Conservation (phyloP, 2,329 filamentous ascomycete species). For the Arthrobotrys sinensis region DNA sequence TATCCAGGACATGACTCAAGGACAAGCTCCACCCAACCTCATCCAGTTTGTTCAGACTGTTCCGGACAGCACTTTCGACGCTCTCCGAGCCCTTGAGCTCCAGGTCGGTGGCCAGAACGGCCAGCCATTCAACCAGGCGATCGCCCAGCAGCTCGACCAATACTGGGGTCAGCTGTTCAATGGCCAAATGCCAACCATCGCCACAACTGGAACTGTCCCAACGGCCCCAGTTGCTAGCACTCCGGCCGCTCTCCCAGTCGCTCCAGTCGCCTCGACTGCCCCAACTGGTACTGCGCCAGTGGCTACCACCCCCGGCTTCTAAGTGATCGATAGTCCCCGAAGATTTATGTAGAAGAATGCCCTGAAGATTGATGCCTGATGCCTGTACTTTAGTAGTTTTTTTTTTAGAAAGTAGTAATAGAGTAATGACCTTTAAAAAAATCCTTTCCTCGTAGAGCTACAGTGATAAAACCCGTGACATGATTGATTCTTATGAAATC, state of each 20-base stretch:
- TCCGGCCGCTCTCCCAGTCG: constrained; percentile 9
- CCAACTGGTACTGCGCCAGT: neutral
- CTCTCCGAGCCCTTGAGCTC: constrained; percentile 40
- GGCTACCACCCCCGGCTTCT: neutral
- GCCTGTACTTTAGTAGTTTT: constrained; percentile 22
- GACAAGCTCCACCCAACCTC: constrained; percentile 23
- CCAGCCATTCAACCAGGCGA: constrained; percentile 15
- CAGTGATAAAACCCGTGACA: neutral
- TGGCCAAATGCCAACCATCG: constrained; percentile 26
- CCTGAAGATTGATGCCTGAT: constrained; percentile 26
- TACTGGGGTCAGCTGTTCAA: constrained; percentile 30
- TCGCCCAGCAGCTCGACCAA: constrained; percentile 37
- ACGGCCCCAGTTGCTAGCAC: neutral
- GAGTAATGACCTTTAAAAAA: constrained; percentile 29
- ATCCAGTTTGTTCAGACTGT: constrained; percentile 31
- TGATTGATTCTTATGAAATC: too few species aligned
- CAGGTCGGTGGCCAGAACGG: constrained; percentile 27
- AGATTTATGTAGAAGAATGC: constrained; percentile 28
- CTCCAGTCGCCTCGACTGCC: neutral
- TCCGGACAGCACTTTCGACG: constrained; percentile 10
- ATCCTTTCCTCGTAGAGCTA: neutral
- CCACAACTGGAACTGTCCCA: constrained; percentile 17
- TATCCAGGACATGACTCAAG: constrained; percentile 34
- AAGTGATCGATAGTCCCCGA: constrained; percentile 17
- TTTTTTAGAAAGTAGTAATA: constrained; percentile 20